Conservation (phyloP, 352 stramenopile species). For the Globisporangium spiculum region DNA sequence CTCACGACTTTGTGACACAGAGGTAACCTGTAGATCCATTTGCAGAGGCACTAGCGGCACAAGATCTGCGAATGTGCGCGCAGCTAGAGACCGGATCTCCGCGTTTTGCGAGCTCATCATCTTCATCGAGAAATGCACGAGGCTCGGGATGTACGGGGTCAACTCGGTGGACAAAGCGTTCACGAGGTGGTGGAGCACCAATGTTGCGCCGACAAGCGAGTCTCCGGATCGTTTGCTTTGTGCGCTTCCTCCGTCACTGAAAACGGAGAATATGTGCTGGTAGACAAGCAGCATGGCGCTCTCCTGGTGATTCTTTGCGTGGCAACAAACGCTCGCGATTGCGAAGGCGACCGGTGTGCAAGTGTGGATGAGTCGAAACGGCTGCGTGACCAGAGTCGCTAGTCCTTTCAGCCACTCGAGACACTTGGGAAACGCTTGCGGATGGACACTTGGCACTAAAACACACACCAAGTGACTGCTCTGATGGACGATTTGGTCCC, state of each 20-base stretch:
- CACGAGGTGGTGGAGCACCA: conserved; percentile 60
- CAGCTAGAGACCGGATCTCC: conserved; percentile 42
- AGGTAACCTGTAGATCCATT: conserved; percentile 53
- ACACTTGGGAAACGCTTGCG: conserved; percentile 24
- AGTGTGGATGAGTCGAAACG: conserved; percentile 26
- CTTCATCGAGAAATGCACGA: conserved; percentile 70
- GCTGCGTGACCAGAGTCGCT: conserved; percentile 24
- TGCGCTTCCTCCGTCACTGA: conserved; percentile 10
- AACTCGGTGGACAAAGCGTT: conserved; percentile 29
- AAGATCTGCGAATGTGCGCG: conserved; percentile 66
- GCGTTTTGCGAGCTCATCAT: conserved; percentile 50
- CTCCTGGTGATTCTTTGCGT: conserved; percentile 25
- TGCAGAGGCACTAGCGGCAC: conserved; percentile 68
- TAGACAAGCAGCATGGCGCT: conserved; percentile 55
- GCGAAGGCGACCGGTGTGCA: conserved; percentile 34
- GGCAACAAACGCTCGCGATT: conserved; percentile 46
- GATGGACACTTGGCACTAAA: conserved; percentile 32
- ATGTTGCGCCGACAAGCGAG: conserved; percentile 37
- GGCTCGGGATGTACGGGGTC: conserved; percentile 57
- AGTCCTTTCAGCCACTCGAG: conserved; percentile 48
- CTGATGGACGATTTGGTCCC: conserved; percentile 42
- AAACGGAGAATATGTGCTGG: conserved; percentile 38
- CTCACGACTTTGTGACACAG: background rate
- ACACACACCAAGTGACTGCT: conserved; percentile 48
- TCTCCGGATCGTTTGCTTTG: background rate